A percentile compares a stretch with the other conserved stretches of the same genome.
Conservation (phyloP, 1,284 basidiomycete genomes). For the Chalciporus piperatoides region DNA sequence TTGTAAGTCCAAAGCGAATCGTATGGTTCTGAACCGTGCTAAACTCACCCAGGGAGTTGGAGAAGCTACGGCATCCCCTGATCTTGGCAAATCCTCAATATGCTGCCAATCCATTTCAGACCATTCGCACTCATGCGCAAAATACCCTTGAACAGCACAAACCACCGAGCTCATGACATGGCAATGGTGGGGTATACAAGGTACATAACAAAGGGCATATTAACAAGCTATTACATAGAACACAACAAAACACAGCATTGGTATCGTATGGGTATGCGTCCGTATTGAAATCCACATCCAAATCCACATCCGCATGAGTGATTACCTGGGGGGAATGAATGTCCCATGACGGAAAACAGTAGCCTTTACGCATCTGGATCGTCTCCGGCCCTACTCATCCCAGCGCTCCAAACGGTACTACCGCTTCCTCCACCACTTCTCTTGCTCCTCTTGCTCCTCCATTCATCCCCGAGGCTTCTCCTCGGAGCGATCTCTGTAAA, state of each 20-base stretch:
- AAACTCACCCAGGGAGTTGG: slow-evolving; percentile 49
- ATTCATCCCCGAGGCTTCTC: slow-evolving; percentile 42
- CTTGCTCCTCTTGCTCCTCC: slow-evolving; percentile 54
- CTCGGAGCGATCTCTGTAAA: slow-evolving; percentile 70
- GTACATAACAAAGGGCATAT: slow-evolving; percentile 11
- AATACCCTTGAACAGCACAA: slow-evolving; percentile 67
- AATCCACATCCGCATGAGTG: slow-evolving; percentile 15
- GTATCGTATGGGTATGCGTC: slow-evolving; percentile 23
- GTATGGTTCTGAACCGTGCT: slow-evolving; percentile 9
- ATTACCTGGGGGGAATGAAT: slow-evolving; percentile 6
- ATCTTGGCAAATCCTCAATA: slow-evolving; percentile 69
- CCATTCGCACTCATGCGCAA: slow-evolving; percentile 74
- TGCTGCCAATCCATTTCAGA: slow-evolving; percentile 68
- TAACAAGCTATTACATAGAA: slow-evolving; percentile 22
- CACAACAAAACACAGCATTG: slow-evolving; percentile 21
- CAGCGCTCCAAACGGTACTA: slow-evolving; percentile 81
- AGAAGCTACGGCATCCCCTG: slow-evolving; percentile 66
- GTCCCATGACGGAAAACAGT: background rate
- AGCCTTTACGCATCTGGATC: slow-evolving; percentile 33
- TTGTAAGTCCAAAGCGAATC: slow-evolving; percentile 51
- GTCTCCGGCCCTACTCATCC: slow-evolving; percentile 61
- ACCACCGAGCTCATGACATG: slow-evolving; percentile 4
- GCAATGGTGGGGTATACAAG: background rate
- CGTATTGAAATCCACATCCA: slow-evolving; percentile 18
- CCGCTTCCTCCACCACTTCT: slow-evolving; percentile 61